These are phyloP conservation scores for Penicillium taxi DNA, from an alignment of 495 filamentous ascomycete genomes.

Conservation along the genomic window DNA sequence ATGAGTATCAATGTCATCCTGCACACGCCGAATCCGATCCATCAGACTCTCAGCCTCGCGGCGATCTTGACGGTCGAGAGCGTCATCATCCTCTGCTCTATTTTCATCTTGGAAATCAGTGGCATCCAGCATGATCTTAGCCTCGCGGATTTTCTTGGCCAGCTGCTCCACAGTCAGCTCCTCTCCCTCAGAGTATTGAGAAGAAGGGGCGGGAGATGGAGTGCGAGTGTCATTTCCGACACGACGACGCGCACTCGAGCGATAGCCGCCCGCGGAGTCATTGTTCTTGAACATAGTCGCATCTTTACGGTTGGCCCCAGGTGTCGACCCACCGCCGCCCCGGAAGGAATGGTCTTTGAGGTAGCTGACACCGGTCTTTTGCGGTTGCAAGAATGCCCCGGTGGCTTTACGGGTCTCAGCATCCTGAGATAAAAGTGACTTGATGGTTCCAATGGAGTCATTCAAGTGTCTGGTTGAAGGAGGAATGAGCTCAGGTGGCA, in stretches of 20 bases:
- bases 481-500: slow-evolving; percentile 90
- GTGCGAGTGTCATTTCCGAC: slow-evolving; percentile 65
- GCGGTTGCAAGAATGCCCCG: slow-evolving; percentile 79
- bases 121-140: slow-evolving; percentile 91
- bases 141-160: slow-evolving; percentile 88
- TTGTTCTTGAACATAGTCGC: slow-evolving; percentile 96
- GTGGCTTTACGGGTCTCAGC: slow-evolving; percentile 77
- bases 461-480: slow-evolving; percentile 92
- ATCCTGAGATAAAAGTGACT: slow-evolving; percentile 83
- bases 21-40: slow-evolving; percentile 81
- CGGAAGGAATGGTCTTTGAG: slow-evolving; percentile 93
- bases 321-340: slow-evolving; percentile 35
- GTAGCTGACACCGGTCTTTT: slow-evolving; percentile 96
- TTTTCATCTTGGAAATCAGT: slow-evolving; percentile 96
- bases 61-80: slow-evolving; percentile 80
- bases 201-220: slow-evolving; percentile 61
- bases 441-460: slow-evolving; percentile 86
- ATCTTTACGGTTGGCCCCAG: slow-evolving; percentile 62
- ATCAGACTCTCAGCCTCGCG: slow-evolving; percentile 93
- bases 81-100: slow-evolving; percentile 81
- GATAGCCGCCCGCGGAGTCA: slow-evolving; percentile 76
- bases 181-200: slow-evolving; percentile 62
- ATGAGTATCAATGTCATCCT: slow-evolving; percentile 93
- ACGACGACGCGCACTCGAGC: slow-evolving; percentile 85
- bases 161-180: slow-evolving; percentile 82